Evolutionary conservation across 371 early-diverging fungal species (phyloP), one percentile per base, ranked within the genome.

Genomic region (Haplosporangium sp.): DNA sequence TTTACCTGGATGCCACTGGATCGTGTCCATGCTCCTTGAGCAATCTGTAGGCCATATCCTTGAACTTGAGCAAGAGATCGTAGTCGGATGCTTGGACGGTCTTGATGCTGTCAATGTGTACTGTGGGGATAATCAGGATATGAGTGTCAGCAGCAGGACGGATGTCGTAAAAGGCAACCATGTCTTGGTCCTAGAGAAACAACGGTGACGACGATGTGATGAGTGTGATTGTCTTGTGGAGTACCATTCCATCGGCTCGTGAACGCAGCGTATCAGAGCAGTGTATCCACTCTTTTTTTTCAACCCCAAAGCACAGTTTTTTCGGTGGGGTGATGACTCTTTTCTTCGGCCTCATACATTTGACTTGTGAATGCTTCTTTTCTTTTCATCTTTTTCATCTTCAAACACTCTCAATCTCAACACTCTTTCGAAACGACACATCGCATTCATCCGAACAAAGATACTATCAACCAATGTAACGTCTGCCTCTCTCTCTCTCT

Each of bases 91-190:
- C 38, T 0, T 41, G 51, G 11, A 74, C 53, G 1, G 74, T 68
- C 54, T 74, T 62, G 47, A 74, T 69, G 52, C 57, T 55, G n/a
- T 14, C 62, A 23, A 69, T 51, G 37, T 69, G 75, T 6, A 36
- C 38, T 1, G 16, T 55, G 23, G 69, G 69, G 14, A 69, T 61
- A 58, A 74, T 63, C 13, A 69, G 56, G 61, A 74, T 64, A n/a
- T 69, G 74, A 0, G 74, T 69, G 57, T 74, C 52, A 21, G 74
- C 74, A 6, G 74, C 64, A 14, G 65, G 74, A 8, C 40, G 47
- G 56, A 67, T 58, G 45, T 74, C 68, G 38, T 63, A 52, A 53
- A 74, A 74, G 13, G 68, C 68, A 2, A 60, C 47, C 2, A 74
- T 64, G 5, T 74, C 64, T 0, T 62, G n/a, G 36, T 68, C 74